phyloP scores from a whole-genome alignment of 805 yeast genomes.

The Pichia scutulata region DNA sequence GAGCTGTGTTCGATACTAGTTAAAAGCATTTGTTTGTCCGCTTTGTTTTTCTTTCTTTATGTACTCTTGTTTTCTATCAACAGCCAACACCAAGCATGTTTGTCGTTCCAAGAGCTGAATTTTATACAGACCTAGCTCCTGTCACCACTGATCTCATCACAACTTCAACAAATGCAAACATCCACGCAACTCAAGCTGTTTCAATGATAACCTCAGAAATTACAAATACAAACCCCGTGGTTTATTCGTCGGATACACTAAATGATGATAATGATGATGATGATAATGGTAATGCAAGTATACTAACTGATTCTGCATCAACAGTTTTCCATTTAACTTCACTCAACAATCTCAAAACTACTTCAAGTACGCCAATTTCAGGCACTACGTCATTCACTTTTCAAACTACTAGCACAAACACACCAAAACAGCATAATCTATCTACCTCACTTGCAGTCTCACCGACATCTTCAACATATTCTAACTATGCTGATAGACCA shows the following conservation, averaged over 20 bases:
- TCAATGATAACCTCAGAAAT: not conserved
- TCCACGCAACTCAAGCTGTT: not conserved
- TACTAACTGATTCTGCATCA: not conserved
- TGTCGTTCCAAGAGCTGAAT: slow-evolving; percentile 2
- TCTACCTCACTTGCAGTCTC: not conserved
- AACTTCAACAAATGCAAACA: not conserved
- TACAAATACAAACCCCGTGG: not conserved
- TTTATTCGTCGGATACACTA: not conserved
- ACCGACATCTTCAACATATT: not conserved
- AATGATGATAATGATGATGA: not conserved
- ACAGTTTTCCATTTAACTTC: not conserved
- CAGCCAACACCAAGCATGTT: not conserved
- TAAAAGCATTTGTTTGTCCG: not conserved
- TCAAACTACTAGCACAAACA: not conserved
- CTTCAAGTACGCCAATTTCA: not conserved
- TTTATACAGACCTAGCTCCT: slow-evolving; percentile 9
- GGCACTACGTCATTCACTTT: not conserved
- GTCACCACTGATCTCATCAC: slow-evolving; percentile 2
- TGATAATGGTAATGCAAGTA: not conserved
- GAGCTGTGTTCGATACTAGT: no score
- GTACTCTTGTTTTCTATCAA: not conserved
- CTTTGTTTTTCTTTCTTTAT: not conserved
- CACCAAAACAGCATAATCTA: not conserved
- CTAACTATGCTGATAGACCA: not conserved
- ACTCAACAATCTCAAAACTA: not conserved